A percentile compares a stretch with the other conserved stretches of the same genome.
phyloP scores from a whole-genome alignment of 371 early-diverging fungal genomes.

The Apophysomyces trapeziformis region DNA sequence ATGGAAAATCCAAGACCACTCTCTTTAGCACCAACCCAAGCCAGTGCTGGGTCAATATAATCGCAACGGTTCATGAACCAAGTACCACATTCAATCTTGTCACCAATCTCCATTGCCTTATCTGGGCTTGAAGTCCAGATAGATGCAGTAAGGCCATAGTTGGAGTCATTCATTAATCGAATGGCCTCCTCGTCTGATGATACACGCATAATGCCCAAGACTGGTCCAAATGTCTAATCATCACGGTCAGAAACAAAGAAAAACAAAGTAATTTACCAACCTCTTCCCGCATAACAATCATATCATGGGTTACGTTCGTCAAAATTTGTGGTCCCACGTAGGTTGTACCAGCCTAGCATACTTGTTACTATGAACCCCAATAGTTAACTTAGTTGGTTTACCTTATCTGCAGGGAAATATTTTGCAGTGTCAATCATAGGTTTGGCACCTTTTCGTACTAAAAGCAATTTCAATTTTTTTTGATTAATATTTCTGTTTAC shows the following conservation, averaged over 20 bases:
- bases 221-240: constrained; percentile 81
- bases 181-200: constrained; percentile 79
- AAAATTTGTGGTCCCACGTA: constrained; percentile 83
- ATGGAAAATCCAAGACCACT: constrained; percentile 79
- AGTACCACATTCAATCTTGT: constrained; percentile 81
- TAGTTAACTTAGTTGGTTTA: constrained; percentile 13
- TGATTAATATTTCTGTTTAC: background rate
- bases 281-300: constrained; percentile 85
- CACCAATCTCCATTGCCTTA: constrained; percentile 65
- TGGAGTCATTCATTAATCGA: constrained; percentile 79
- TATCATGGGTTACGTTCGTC: constrained; percentile 71
- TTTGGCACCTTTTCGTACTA: constrained; percentile 71
- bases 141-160: constrained; percentile 84
- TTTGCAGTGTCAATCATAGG: constrained; percentile 60
- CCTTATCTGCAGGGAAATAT: constrained; percentile 68
- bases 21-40: constrained; percentile 86
- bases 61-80: constrained; percentile 90
- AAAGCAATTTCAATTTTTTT: background rate
- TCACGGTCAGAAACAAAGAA: background rate
- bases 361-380: background rate
- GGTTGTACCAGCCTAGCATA: constrained; percentile 53
- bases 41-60: constrained; percentile 79
- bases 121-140: constrained; percentile 79
- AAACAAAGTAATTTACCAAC: constrained; percentile 13
- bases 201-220: constrained; percentile 79